A percentile compares a stretch with the other conserved stretches of the same genome.
Conservation (phyloP, 1,284 basidiomycete genomes). For the Sporisorium sorghi region DNA sequence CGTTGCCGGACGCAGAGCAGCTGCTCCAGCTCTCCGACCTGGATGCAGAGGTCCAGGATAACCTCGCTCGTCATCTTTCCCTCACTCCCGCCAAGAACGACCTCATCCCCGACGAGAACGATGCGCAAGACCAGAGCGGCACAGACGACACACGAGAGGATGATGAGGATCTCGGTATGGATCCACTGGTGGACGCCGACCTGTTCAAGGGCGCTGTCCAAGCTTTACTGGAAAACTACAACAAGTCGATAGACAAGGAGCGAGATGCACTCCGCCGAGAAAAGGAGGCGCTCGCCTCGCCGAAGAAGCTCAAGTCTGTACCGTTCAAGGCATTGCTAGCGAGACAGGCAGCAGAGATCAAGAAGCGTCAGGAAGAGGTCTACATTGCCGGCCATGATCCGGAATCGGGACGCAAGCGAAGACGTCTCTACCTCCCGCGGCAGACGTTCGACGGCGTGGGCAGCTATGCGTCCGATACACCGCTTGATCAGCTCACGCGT, state of each 20-base stretch:
- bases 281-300: conserved; percentile 22
- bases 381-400: conserved; percentile 29
- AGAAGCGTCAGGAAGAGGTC: conserved; percentile 52
- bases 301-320: conserved; percentile 55
- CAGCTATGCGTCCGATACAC: conserved; percentile 51
- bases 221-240: conserved; percentile 65
- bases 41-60: conserved; percentile 56
- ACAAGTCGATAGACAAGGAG: conserved; percentile 54
- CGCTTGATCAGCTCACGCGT: conserved; percentile 38
- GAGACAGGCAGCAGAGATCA: conserved; percentile 58
- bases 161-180: conserved; percentile 27
- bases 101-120: conserved; percentile 15
- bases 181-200: conserved; percentile 60
- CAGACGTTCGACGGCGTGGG: conserved; percentile 60
- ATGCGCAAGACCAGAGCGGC: background rate
- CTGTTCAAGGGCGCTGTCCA: conserved; percentile 64
- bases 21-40: conserved; percentile 62
- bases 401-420: conserved; percentile 30
- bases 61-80: conserved; percentile 61
- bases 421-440: conserved; percentile 49
- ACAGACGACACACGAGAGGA: conserved; percentile 10
- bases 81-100: conserved; percentile 46
- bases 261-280: conserved; percentile 47
- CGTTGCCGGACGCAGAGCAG: conserved; percentile 59
- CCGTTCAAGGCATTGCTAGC: conserved; percentile 60